Evolutionary conservation across 2,329 filamentous ascomycete species (phyloP), one percentile per base, ranked within the genome.

Genomic region (Chrysosphaeria jannelii): DNA sequence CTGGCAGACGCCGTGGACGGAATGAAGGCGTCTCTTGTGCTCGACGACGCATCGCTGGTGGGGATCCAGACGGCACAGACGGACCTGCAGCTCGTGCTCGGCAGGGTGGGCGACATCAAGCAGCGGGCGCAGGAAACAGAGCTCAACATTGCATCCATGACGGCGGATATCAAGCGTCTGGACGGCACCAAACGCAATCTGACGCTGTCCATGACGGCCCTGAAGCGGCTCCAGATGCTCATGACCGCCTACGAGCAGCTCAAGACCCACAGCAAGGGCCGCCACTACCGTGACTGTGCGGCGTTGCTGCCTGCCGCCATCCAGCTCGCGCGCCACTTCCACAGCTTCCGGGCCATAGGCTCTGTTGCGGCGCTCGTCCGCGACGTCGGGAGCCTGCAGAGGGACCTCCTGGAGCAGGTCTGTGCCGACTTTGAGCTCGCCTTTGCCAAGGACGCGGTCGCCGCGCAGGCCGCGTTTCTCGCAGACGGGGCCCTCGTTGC

Each of bases 231-330:
- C 35, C 85, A 97, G 53, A 97, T 97, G 85, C 50, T 97, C 39
- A 93, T 85, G 5, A 93, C 85, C 4, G 85, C 85, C n/a, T 97
- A 93, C 45, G 85, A 93, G 40, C 85, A 97, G 47, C 54, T 97
- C 27, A 61, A 72, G 28, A 72, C 65, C 3, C 51, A 91, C 33
- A 70, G 74, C 33, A 72, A 72, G 44, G 69, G 71, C 17, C 57
- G 81, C 27, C 85, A 97, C 43, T 97, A 97, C 42, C 57, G 75
- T 31, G 85, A 97, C 42, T 93, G 85, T 39, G 79, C 81, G 10
- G 78, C 88, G 36, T 53, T 97, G 28, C 52, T 97, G 27, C 76
- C 90, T 47, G 85, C 85, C 7, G 85, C 97, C 15, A 60, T 97
- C 28, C 85, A 97, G 55, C 64, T 97, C 21, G 91, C 93, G 72